Evolutionary conservation across 2,329 filamentous ascomycete genomes (phyloP), one percentile per base, ranked within the genome.

Genomic region (Fusarium secorum): DNA sequence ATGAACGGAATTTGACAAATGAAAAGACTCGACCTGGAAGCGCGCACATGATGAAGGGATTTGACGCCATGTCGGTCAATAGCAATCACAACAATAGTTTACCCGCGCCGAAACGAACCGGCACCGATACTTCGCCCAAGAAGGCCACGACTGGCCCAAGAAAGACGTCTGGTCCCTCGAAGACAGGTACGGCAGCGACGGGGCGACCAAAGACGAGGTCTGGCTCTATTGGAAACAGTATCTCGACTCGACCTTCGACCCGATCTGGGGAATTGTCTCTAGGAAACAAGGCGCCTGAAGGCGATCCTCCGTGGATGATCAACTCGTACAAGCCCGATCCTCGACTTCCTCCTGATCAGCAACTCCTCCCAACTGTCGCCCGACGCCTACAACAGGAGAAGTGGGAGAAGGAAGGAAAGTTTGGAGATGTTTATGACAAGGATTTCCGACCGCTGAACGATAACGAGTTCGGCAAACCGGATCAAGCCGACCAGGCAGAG

Each of bases 241-340:
- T 81, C 71, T 82, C 75, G 52, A 89, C 86, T 36, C 86, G 90
- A 18, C 90, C 91, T 24, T 83, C 85, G 6, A 93, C 90, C 2
- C 85, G 89, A 65, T 89, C 88, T 11, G 90, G 89, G 24, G 88
- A 88, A 63, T 72, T 86, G 33, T 80, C 82, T 44, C 76, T 81
- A 35, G 78, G 75, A 80, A 77, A 80, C 85, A 88, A 93, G 77
- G 88, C 90, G 44, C 95, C 95, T 1, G 96, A 98, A 83, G 96
- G 96, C 24, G 95, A 98, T 58, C 94, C 96, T 14, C 96, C 96
- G 55, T 99, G 96, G 96, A 88, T 98, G 81, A 89, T 96, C 48
- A 93, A 92, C 26, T 94, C 97, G 81, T 99, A 98, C 81, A 97
- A 97, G 77, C 96, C 96, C 1, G 96, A 99, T 78, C 96, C 96